Evolutionary conservation across 2,329 filamentous ascomycete genomes (phyloP).

Genomic region (Phaeophleospora eucalypticola): DNA sequence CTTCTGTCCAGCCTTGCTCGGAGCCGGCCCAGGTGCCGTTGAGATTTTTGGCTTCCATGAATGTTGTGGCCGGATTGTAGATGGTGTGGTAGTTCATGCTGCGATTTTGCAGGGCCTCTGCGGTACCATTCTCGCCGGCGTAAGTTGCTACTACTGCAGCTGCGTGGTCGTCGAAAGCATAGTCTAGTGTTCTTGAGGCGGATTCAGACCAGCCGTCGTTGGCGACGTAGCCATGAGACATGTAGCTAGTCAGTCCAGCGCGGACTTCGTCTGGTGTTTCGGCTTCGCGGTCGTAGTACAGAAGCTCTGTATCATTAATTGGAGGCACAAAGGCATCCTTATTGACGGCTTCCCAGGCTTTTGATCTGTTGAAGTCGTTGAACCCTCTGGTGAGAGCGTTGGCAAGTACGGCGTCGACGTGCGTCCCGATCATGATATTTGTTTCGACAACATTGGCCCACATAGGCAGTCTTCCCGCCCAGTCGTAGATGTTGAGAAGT

Average conservation of each 20-base stretch:
- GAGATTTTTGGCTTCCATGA: slow-evolving; percentile 47
- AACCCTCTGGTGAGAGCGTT: slow-evolving; percentile 46
- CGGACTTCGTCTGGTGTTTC: slow-evolving; percentile 45
- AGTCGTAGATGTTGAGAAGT: slow-evolving; percentile 45
- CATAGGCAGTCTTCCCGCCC: slow-evolving; percentile 46
- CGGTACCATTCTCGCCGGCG: slow-evolving; percentile 34
- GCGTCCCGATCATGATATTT: slow-evolving; percentile 51
- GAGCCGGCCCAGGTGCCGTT: slow-evolving; percentile 45
- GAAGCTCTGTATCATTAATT: slow-evolving; percentile 40
- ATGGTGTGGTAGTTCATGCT: slow-evolving; percentile 41
- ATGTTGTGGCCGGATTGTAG: slow-evolving; percentile 43
- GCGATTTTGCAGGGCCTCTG: slow-evolving; percentile 33
- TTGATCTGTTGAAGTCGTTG: slow-evolving; percentile 39
- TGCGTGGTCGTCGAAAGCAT: slow-evolving; percentile 46
- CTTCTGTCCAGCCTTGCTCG: slow-evolving; percentile 48
- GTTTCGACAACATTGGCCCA: slow-evolving; percentile 50
- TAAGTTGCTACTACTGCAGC: slow-evolving; percentile 40
- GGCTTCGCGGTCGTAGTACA: slow-evolving; percentile 48
- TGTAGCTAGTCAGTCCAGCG: slow-evolving; percentile 45
- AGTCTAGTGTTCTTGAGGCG: slow-evolving; percentile 46
- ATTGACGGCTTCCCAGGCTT: slow-evolving; percentile 43
- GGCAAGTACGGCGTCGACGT: slow-evolving; percentile 47
- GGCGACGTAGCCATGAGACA: slow-evolving; percentile 44
- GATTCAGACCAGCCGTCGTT: slow-evolving; percentile 49
- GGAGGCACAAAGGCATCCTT: slow-evolving; percentile 46